These are phyloP conservation scores for Cyberlindnera saturnus DNA, from an alignment of 805 yeast genomes.

Conservation along the genomic window DNA sequence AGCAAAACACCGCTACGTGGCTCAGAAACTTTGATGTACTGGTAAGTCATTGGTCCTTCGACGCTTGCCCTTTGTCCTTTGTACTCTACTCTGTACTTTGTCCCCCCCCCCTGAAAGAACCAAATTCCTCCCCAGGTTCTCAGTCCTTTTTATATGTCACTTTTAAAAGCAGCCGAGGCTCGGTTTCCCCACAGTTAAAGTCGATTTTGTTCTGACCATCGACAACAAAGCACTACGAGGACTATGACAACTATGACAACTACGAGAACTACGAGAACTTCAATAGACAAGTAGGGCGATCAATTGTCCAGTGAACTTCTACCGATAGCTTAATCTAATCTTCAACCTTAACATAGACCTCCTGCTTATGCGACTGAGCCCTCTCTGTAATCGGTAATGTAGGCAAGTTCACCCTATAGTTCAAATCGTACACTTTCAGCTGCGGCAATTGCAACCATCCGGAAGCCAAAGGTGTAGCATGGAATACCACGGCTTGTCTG, in stretches of 20 bases:
- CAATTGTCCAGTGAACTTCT: no score
- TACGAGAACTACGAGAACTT: no score
- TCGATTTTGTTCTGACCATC: no score
- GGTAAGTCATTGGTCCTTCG: conserved; percentile 11
- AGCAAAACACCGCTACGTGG: conserved; percentile 21
- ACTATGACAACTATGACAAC: no score
- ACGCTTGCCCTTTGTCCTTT: background rate
- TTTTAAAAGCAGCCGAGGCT: no score
- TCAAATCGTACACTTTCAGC: conserved; percentile 60
- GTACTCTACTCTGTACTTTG: no score
- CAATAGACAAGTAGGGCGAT: no score
- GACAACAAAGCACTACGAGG: no score
- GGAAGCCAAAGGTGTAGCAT: conserved; percentile 12
- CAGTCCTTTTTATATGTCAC: no score
- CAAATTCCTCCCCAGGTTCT: no score
- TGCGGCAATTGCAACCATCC: conserved; percentile 45
- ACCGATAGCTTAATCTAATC: background rate
- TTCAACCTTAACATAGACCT: conserved; percentile 10
- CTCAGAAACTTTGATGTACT: conserved; percentile 14
- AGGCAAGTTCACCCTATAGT: conserved; percentile 58
- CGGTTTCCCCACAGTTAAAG: no score
- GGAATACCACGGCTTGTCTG: conserved; percentile 37
- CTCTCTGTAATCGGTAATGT: conserved; percentile 35
- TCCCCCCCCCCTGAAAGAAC: no score
- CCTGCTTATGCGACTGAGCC: conserved; percentile 25